Evolutionary conservation across 192 early-diverging fungal species (phyloP).

Genomic region (Coemansia sp.): DNA sequence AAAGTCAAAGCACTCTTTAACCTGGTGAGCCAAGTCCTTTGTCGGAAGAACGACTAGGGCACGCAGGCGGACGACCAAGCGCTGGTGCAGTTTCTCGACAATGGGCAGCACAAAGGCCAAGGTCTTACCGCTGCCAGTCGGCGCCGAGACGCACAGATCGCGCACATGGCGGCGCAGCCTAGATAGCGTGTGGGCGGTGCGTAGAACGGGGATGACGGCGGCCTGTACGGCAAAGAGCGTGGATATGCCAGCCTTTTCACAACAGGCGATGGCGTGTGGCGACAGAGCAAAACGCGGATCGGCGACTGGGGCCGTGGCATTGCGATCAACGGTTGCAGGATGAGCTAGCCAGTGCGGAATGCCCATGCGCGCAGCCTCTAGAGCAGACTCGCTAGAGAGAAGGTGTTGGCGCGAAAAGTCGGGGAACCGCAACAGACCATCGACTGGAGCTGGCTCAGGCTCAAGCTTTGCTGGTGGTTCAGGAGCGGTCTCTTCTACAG

Average conservation of each 20-base stretch:
- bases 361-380: conserved; percentile 62
- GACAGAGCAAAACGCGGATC: conserved; percentile 66
- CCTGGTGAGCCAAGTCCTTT: conserved; percentile 88
- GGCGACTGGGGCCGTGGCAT: conserved; percentile 54
- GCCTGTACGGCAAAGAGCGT: conserved; percentile 90
- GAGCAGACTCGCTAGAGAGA: conserved; percentile 23
- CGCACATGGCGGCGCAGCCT: conserved; percentile 76
- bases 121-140: conserved; percentile 97
- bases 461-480: conserved; percentile 15
- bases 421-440: conserved; percentile 50
- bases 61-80: conserved; percentile 79
- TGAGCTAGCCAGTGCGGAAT: conserved; percentile 89
- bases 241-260: conserved; percentile 64
- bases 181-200: conserved; percentile 65
- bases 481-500: conserved; percentile 3
- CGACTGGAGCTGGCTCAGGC: conserved; percentile 15
- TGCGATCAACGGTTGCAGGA: conserved; percentile 72
- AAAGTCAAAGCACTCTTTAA: conserved; percentile 81
- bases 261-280: conserved; percentile 62
- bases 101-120: conserved; percentile 95
- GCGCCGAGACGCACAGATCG: conserved; percentile 92
- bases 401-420: conserved; percentile 48
- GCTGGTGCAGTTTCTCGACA: conserved; percentile 74
- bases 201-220: conserved; percentile 80
- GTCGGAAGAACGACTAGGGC: conserved; percentile 93